Conservation (phyloP, 495 filamentous ascomycete genomes). For the Daldinia bambusicola region DNA sequence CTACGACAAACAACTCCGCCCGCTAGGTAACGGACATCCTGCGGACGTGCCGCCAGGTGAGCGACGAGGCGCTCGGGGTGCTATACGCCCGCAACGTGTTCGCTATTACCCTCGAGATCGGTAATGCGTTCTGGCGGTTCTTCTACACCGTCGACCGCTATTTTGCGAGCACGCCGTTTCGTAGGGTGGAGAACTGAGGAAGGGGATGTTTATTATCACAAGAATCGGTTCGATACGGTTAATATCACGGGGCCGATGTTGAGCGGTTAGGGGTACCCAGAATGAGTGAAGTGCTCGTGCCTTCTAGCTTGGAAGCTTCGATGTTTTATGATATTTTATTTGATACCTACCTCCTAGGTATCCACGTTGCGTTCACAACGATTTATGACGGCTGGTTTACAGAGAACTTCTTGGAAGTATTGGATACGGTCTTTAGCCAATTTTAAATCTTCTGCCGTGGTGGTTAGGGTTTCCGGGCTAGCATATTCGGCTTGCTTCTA, state of each 20-base stretch:
- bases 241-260: constrained; percentile 19
- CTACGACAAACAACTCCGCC: constrained; percentile 13
- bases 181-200: constrained; percentile 17
- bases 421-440: no score
- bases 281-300: no score
- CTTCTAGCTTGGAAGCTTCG: background rate
- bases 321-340: background rate
- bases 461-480: background rate
- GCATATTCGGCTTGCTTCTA: background rate
- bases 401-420: no score
- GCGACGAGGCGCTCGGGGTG: constrained; percentile 37
- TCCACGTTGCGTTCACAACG: no score
- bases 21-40: constrained; percentile 24
- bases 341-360: background rate
- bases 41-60: constrained; percentile 24
- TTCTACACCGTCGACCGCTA: constrained; percentile 30
- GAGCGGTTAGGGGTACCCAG: constrained; percentile 6
- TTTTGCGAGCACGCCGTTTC: constrained; percentile 24
- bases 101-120: constrained; percentile 25
- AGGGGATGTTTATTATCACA: constrained; percentile 25
- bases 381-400: no score
- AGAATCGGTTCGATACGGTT: constrained; percentile 25
- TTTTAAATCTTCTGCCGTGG: background rate
- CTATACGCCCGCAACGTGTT: constrained; percentile 42
- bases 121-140: constrained; percentile 2